phyloP scores from a whole-genome alignment of 768 basidiomycete species.

The Cystobasidium onofrii region DNA sequence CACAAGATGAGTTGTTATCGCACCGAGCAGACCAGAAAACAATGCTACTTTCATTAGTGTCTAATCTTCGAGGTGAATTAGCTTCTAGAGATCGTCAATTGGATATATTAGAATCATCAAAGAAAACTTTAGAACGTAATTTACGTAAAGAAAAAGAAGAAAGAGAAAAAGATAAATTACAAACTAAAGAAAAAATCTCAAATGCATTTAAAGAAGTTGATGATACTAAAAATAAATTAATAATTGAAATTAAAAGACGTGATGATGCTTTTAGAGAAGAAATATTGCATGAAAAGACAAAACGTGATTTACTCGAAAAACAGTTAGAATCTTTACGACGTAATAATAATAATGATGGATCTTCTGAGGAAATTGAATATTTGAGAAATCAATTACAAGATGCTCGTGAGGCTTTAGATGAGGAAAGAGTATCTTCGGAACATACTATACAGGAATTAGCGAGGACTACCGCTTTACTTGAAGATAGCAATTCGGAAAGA shows the following conservation, averaged over 20 bases:
- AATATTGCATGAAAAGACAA: slow-evolving; percentile 1
- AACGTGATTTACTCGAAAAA: neutral
- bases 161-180: neutral
- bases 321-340: neutral
- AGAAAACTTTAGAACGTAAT: neutral
- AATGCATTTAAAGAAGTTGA: slow-evolving; percentile 12
- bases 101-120: slow-evolving; percentile 3
- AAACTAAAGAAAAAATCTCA: neutral
- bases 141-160: neutral
- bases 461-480: neutral
- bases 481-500: neutral
- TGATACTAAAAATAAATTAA: neutral
- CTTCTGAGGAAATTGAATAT: neutral
- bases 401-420: neutral
- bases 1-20: slow-evolving; percentile 23
- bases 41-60: slow-evolving; percentile 12
- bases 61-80: slow-evolving; percentile 25
- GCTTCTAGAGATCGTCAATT: slow-evolving; percentile 20
- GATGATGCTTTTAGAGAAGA: slow-evolving; percentile 17
- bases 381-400: neutral
- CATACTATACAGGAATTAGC: neutral
- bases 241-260: neutral
- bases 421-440: neutral
- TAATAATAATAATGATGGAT: neutral
- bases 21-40: slow-evolving; percentile 30